Base-by-base conservation (phyloP, 2,329 filamentous ascomycete species). In the Scleromitrula shiraiana region DNA sequence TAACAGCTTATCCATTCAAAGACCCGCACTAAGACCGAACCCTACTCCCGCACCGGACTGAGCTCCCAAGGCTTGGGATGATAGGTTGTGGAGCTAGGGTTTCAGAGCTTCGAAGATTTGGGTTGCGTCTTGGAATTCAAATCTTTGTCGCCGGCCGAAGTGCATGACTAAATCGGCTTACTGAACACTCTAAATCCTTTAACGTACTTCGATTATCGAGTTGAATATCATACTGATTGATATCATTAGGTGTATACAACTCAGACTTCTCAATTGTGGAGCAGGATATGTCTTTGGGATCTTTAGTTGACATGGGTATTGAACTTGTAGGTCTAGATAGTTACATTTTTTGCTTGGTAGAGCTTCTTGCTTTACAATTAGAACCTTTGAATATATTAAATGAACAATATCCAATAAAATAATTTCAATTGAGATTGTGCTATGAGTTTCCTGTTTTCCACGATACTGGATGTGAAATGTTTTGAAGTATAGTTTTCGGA, bases 1-100 rank as follows among this genome's bases (percentile, higher is more conserved):
- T 69, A 73, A 74, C 54, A 80, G 81, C 80, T 80, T 82, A 84
- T 85, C 81, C 81, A 85, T 85, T 85, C 81, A 76, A 82, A 78
- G 75, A 84, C 72, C 33, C 66, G 74, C 75, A 72, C 75, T 67
- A 69, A 70, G 65, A 72, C 82, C 82, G 72, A 84, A 80, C 77
- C 76, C 80, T 77, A 71, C 84, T 87, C 75, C 77, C 82, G 67
- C 79, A 85, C 82, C 77, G 65, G 71, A 88, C 79, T 62, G 56
- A 65, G 59, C 64, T 47, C n/a, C 60, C 61, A 24, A 56, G 59
- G 66, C 62, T 62, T 68, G 74, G 71, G 68, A 87, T 73, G 83
- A 87, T 68, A 64, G 75, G 83, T 86, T 82, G 83, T 87, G 82
- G 79, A 86, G 83, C 85, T 78, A 64, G 72, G 73, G 75, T 75